These are phyloP conservation scores for Hericium coralloides DNA, from an alignment of 768 basidiomycete species.

Conservation along the genomic window DNA sequence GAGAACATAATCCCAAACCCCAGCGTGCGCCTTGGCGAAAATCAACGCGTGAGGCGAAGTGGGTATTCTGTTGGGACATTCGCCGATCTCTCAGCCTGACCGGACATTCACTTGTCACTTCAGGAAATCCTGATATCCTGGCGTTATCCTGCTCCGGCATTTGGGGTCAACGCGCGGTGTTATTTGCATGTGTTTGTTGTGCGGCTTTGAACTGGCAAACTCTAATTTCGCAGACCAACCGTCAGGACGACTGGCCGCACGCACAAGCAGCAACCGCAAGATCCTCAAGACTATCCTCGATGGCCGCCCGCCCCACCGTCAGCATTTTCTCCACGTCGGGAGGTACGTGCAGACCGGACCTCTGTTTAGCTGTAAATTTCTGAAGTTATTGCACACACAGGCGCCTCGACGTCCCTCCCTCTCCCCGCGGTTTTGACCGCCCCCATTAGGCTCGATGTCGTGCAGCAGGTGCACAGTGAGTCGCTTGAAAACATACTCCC, in stretches of 20 bases:
- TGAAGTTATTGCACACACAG: constrained; percentile 26
- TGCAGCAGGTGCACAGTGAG: constrained; percentile 98
- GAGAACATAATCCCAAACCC: too few relatives aligned
- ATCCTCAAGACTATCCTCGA: constrained; percentile 23
- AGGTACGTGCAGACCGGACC: constrained; percentile 34
- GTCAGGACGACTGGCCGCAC: not conserved
- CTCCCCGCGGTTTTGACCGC: constrained; percentile 96
- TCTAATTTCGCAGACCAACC: constrained; percentile 2
- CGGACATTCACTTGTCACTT: too few relatives aligned
- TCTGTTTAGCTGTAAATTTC: not conserved
- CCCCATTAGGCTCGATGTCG: constrained; percentile 97
- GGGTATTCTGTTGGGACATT: too few relatives aligned
- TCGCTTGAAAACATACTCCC: constrained; percentile 14
- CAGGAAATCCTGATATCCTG: too few relatives aligned
- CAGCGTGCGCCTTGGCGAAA: too few relatives aligned
- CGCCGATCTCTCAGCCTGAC: too few relatives aligned
- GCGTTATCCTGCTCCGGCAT: too few relatives aligned
- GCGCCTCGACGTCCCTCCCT: constrained; percentile 81
- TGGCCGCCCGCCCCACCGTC: constrained; percentile 93
- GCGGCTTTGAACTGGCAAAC: constrained; percentile 15
- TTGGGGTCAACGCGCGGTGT: too few relatives aligned
- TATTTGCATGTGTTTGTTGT: not conserved
- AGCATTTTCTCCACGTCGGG: constrained; percentile 70
- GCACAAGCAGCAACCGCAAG: not conserved
- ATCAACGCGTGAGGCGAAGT: too few relatives aligned